Conservation (phyloP, 2,329 filamentous ascomycete species). For the Microthyrium microscopicum region DNA sequence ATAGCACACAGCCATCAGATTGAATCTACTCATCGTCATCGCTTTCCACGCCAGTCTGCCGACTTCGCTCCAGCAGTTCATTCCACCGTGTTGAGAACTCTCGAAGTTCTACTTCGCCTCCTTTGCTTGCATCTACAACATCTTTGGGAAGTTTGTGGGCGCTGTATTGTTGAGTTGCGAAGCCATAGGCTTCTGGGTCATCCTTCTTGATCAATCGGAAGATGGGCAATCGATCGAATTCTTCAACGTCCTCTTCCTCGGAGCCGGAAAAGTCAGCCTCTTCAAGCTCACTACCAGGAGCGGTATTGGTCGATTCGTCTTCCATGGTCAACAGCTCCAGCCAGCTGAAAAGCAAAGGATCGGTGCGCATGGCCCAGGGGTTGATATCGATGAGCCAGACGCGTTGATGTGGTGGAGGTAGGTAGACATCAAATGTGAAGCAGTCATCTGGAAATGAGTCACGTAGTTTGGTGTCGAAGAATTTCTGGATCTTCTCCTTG, state of each 20-base stretch:
- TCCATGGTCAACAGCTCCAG: slow-evolving; percentile 59
- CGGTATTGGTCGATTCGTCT: neutral
- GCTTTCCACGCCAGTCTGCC: slow-evolving; percentile 21
- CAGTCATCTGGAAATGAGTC: slow-evolving; percentile 67
- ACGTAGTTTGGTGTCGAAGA: slow-evolving; percentile 60
- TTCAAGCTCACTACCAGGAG: slow-evolving; percentile 9
- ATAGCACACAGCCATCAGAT: too few species aligned
- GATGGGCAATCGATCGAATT: slow-evolving; percentile 42
- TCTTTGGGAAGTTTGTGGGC: slow-evolving; percentile 92
- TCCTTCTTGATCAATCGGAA: slow-evolving; percentile 67
- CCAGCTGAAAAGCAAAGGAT: slow-evolving; percentile 83
- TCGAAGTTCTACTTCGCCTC: slow-evolving; percentile 53
- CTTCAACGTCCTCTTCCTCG: slow-evolving; percentile 16
- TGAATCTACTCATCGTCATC: slow-evolving; percentile 11
- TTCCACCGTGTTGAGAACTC: slow-evolving; percentile 42
- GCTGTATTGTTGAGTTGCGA: slow-evolving; percentile 73
- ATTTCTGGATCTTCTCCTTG: slow-evolving; percentile 50
- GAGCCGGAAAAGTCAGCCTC: neutral
- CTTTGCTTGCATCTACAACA: slow-evolving; percentile 51
- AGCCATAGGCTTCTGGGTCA: slow-evolving; percentile 78
- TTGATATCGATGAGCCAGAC: slow-evolving; percentile 90
- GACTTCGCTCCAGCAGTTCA: slow-evolving; percentile 26
- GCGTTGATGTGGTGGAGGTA: slow-evolving; percentile 56
- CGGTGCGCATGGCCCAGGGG: slow-evolving; percentile 79
- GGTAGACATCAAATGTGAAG: slow-evolving; percentile 85